These are phyloP conservation scores for Daphne laureola DNA, from an alignment of 441 rosid species.

Conservation along the genomic window DNA sequence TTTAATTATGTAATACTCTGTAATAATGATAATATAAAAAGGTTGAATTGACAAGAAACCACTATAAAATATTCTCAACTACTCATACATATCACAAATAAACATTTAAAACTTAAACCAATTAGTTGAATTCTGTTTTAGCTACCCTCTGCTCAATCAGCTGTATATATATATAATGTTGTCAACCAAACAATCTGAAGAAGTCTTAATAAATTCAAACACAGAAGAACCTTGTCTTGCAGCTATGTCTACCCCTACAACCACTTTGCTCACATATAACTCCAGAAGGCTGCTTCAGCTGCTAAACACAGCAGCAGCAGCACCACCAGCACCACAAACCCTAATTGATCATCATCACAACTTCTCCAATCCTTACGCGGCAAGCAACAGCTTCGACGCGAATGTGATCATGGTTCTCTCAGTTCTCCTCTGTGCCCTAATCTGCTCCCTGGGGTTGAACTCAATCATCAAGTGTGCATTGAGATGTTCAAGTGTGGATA, in stretches of 20 bases:
- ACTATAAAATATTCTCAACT: no score
- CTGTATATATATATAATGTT: constrained; percentile 34
- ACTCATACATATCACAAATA: no score
- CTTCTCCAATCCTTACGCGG: constrained; percentile 18
- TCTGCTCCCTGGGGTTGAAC: constrained; percentile 60
- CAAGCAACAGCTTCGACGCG: constrained; percentile 48
- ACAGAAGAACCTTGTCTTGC: constrained; percentile 8
- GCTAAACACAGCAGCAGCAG: constrained; percentile 24
- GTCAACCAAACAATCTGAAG: constrained; percentile 19
- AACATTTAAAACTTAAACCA: neutral
- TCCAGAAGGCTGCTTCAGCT: constrained; percentile 57
- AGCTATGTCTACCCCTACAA: constrained; percentile 34
- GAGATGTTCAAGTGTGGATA: constrained; percentile 30
- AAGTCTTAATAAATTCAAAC: constrained; percentile 11
- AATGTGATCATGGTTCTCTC: constrained; percentile 66
- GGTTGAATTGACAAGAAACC: no score
- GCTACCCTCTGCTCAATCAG: no score
- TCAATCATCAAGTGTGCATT: constrained; percentile 51
- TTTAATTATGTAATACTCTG: no score
- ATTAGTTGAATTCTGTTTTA: constrained; percentile 1
- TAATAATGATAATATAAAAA: no score
- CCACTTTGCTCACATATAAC: constrained; percentile 32
- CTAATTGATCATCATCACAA: constrained; percentile 9
- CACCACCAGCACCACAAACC: constrained; percentile 28
- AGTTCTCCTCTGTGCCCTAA: constrained; percentile 57